Base-by-base conservation (phyloP, 2,329 filamentous ascomycete genomes). In the Colletotrichum tamarilloi region DNA sequence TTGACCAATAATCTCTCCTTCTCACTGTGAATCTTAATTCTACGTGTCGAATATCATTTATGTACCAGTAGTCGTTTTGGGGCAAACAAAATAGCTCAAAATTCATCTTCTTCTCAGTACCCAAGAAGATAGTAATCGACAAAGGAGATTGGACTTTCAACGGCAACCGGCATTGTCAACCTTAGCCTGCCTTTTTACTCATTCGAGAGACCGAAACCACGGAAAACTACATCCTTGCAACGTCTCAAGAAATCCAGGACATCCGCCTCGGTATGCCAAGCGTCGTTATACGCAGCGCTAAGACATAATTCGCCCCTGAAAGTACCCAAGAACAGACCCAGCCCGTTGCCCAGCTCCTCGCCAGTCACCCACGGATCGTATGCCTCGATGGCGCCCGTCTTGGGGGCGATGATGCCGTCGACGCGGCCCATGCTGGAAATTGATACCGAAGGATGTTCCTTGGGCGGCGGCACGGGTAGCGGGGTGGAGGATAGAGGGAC, bases 281-380 rank as follows among this genome's bases (percentile, higher is more conserved):
- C 83, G 67, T 85, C 81, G 67, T 86, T 86, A 30, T 82, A 86
- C 5, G 80, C 84, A 9, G 78, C 81, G 62, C 83, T 86, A 24
- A 86, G 71, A 0, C 76, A 79, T 56, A 86, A n/a, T 42, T 76
- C 71, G 0, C 80, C 82, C 4, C 78, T 76, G 66, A 80, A 86
- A 0, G 81, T 85, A 0, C 81, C 84, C 22, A 86, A 72, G 49
- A 84, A 86, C n/a, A 86, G n/a, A 0, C 77, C 82, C 16, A 82
- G 22, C 0, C 81, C 80, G 30, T 76, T 86, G 0, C 83, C 79
- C 2, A 86, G 76, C 68, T 86, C 85, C 67, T 87, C 85, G 0
- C 84, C 85, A 0, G 84, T 85, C 0, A 86, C 84, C 84, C 85
- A 86, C 0, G 84, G 83, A 14, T 82, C 75, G 2, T 78, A 60